Percentiles rank a stretch among this genome's conserved stretches.
phyloP scores from a whole-genome alignment of 2,329 filamentous ascomycete species.

The Cordyceps sp. region DNA sequence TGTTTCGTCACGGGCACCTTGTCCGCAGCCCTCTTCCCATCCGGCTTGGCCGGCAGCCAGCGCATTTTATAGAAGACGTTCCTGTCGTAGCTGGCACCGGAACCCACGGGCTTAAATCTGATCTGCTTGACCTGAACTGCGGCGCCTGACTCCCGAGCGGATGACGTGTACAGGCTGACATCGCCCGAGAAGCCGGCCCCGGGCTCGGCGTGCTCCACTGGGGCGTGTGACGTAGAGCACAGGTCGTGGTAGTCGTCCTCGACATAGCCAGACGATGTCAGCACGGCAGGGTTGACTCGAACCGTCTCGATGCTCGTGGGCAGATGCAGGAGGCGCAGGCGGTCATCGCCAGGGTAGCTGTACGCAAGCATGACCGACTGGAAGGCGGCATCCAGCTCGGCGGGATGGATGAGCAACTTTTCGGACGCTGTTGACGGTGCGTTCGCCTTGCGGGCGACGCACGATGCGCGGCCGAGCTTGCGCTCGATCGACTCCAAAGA shows the following conservation, averaged over 20 bases:
- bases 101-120: not conserved
- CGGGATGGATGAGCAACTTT: constrained; percentile 15
- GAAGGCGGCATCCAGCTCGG: constrained; percentile 16
- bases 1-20: not conserved
- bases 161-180: no score
- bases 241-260: no score
- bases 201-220: no score
- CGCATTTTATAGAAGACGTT: not conserved
- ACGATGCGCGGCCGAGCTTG: not conserved
- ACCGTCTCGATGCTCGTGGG: constrained; percentile 11
- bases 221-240: no score
- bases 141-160: not conserved
- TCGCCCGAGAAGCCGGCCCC: no score
- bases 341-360: constrained; percentile 15
- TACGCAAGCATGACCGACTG: constrained; percentile 17
- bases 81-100: not conserved
- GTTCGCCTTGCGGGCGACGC: constrained; percentile 3
- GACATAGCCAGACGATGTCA: no score
- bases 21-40: not conserved
- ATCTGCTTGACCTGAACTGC: not conserved
- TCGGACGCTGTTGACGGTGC: no score
- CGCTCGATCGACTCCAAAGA: constrained; percentile 3
- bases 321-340: constrained; percentile 14
- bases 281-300: constrained; percentile 1
- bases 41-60: not conserved